phyloP scores from a whole-genome alignment of 805 yeast species.

The Metschnikowia colocasiae region DNA sequence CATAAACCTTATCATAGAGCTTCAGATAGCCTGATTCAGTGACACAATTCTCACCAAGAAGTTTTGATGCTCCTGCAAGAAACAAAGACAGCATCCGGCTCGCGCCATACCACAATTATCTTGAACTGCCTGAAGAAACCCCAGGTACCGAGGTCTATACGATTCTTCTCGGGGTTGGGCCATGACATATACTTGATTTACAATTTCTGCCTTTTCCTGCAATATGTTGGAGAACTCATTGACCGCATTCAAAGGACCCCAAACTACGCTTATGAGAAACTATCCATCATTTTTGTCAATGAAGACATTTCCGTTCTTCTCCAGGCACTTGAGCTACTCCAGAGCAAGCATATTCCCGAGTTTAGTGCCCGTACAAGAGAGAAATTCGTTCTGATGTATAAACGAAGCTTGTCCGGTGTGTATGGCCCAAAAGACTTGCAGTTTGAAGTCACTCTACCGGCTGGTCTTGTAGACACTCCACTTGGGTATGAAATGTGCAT shows the following conservation, averaged over 20 bases:
- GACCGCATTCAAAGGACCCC: background rate
- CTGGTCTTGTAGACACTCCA: constrained; percentile 26
- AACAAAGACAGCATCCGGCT: too few species aligned
- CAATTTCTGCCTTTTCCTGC: constrained; percentile 6
- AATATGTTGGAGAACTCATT: constrained; percentile 9
- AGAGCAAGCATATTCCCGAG: background rate
- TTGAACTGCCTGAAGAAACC: constrained; percentile 13
- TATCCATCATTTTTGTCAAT: constrained; percentile 12
- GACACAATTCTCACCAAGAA: background rate
- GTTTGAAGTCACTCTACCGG: constrained; percentile 10
- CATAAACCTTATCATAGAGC: background rate
- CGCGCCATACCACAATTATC: constrained; percentile 3
- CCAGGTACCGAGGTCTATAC: constrained; percentile 5
- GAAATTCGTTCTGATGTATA: constrained; percentile 4
- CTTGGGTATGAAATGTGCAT: constrained; percentile 19
- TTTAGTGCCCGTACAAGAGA: background rate
- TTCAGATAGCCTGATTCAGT: background rate
- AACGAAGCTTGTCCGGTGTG: constrained; percentile 6
- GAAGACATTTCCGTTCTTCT: constrained; percentile 8
- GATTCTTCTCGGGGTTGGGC: constrained; percentile 6
- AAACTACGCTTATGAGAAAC: background rate
- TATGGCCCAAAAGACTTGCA: constrained; percentile 1
- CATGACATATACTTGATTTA: constrained; percentile 15
- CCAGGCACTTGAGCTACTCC: constrained; percentile 8
- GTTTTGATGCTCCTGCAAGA: background rate